phyloP scores from a whole-genome alignment of 2,329 filamentous ascomycete genomes.

The Chaetomiaceae sp. region DNA sequence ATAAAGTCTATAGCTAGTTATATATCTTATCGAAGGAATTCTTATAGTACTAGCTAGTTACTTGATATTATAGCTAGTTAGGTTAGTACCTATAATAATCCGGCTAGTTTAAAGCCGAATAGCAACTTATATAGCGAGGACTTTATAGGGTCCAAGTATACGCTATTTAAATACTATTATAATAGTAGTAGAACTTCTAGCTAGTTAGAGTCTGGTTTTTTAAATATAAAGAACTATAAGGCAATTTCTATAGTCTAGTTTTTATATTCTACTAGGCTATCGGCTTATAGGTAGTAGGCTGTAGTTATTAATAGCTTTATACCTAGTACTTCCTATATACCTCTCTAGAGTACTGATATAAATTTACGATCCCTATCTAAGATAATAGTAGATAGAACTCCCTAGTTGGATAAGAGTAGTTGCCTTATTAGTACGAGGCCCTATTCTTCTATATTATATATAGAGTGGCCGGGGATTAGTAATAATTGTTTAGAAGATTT shows the following conservation, averaged over 20 bases:
- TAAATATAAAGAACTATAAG: background rate
- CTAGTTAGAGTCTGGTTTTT: background rate
- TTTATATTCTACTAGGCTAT: background rate
- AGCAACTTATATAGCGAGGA: background rate
- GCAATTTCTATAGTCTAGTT: background rate
- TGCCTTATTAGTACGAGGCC: background rate
- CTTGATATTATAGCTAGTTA: background rate
- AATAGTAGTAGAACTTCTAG: background rate
- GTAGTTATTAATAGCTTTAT: background rate
- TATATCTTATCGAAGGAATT: background rate
- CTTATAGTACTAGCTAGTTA: background rate
- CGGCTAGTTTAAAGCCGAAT: background rate
- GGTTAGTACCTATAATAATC: background rate
- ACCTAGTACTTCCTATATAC: background rate
- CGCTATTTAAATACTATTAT: background rate
- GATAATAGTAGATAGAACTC: background rate
- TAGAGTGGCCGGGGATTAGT: background rate
- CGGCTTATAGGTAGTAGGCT: background rate
- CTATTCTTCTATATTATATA: background rate
- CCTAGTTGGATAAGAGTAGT: background rate
- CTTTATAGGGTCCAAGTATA: background rate
- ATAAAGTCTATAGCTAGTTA: background rate
- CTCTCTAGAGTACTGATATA: background rate
- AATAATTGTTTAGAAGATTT: background rate
- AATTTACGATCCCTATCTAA: background rate